phyloP scores from a whole-genome alignment of 2,329 filamentous ascomycete genomes.

The Aspergillus quadricinctus region DNA sequence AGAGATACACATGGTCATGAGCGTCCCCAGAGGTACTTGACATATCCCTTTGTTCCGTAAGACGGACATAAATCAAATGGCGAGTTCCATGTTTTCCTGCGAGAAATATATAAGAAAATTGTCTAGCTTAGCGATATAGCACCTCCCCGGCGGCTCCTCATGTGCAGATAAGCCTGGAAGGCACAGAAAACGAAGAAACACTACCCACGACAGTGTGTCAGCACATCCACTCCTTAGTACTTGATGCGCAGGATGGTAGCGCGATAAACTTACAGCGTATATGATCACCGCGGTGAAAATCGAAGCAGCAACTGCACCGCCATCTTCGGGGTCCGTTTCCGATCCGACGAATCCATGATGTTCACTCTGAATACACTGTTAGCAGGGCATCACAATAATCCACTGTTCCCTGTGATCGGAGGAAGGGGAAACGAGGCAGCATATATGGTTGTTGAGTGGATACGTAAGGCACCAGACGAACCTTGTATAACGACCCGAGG shows the following conservation, averaged over 20 bases:
- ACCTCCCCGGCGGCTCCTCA: conserved; percentile 75
- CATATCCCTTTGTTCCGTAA: background rate
- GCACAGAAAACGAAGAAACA: conserved; percentile 89
- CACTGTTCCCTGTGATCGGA: background rate
- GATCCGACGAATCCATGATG: conserved; percentile 82
- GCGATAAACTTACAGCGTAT: conserved; percentile 66
- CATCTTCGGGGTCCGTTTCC: conserved; percentile 64
- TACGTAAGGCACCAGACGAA: conserved; percentile 28
- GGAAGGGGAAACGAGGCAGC: background rate
- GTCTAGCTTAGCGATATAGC: conserved; percentile 67
- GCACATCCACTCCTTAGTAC: background rate
- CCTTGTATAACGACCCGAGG: conserved; percentile 69
- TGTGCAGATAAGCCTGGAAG: conserved; percentile 80
- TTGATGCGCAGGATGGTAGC: background rate
- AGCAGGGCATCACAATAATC: conserved; percentile 1
- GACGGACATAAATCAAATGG: conserved; percentile 2
- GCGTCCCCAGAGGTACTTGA: background rate
- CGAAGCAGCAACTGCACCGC: conserved; percentile 72
- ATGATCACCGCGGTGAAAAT: conserved; percentile 85
- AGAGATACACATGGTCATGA: background rate
- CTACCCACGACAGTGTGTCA: conserved; percentile 43
- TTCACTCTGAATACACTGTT: conserved; percentile 45
- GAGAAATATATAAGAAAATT: conserved; percentile 13
- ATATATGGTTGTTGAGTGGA: background rate
- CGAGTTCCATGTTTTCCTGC: conserved; percentile 10